Conservation (phyloP, 2,329 filamentous ascomycete species). For the Aspergillus quadrilineatus region DNA sequence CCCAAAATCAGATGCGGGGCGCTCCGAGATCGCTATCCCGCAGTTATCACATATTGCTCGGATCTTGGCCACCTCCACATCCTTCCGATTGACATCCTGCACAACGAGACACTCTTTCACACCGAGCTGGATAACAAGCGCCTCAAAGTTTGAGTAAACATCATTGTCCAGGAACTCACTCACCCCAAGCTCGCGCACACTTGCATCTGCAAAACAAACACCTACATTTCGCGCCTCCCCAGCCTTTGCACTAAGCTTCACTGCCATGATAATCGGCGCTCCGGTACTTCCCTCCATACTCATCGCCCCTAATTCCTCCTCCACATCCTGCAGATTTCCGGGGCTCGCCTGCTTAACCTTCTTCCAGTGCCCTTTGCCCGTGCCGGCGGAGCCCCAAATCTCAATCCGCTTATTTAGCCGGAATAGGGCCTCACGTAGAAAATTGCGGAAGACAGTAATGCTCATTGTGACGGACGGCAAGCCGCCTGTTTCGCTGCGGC, state of each 20-base stretch:
- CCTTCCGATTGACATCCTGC: slow-evolving; percentile 74
- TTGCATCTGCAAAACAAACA: slow-evolving; percentile 97
- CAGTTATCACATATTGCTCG: slow-evolving; percentile 88
- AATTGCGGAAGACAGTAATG: slow-evolving; percentile 90
- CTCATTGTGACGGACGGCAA: slow-evolving; percentile 95
- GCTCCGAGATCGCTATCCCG: slow-evolving; percentile 83
- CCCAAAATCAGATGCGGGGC: slow-evolving; percentile 73
- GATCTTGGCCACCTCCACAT: slow-evolving; percentile 84
- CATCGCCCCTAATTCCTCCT: slow-evolving; percentile 70
- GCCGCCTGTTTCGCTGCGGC: slow-evolving; percentile 77
- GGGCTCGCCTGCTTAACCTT: slow-evolving; percentile 88
- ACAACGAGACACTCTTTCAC: slow-evolving; percentile 92
- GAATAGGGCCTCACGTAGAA: slow-evolving; percentile 90
- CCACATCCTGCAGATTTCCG: slow-evolving; percentile 93
- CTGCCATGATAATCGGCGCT: slow-evolving; percentile 89
- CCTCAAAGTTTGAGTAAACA: slow-evolving; percentile 96
- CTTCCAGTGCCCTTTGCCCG: slow-evolving; percentile 83
- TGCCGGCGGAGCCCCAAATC: slow-evolving; percentile 74
- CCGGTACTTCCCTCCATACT: slow-evolving; percentile 66
- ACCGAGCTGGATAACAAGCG: slow-evolving; percentile 90
- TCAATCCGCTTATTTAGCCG: slow-evolving; percentile 87
- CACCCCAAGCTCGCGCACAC: slow-evolving; percentile 89
- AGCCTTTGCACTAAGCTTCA: slow-evolving; percentile 88
- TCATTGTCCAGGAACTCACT: slow-evolving; percentile 99
- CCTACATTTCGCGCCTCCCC: slow-evolving; percentile 82